Percentiles rank a stretch among this genome's conserved stretches.
phyloP scores from a whole-genome alignment of 306 rosid genomes.

The Herpetospermum pedunculosum region DNA sequence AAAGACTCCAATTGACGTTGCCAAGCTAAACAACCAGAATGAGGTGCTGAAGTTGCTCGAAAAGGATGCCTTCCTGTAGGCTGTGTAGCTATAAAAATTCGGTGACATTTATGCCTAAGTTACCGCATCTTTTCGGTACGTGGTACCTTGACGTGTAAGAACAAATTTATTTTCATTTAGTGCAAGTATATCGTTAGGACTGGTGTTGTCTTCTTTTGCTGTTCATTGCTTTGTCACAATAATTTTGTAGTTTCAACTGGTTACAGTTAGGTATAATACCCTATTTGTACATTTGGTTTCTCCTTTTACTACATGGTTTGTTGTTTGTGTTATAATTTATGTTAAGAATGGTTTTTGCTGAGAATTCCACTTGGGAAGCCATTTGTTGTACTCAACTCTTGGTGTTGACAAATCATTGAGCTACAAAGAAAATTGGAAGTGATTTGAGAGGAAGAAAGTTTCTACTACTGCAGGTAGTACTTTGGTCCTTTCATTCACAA shows the following conservation, averaged over 20 bases:
- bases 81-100: not conserved
- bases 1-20: slow-evolving; percentile 95
- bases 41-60: slow-evolving; percentile 89
- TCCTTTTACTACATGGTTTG: not conserved
- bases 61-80: slow-evolving; percentile 94
- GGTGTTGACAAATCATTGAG: too few relatives aligned
- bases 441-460: too few relatives aligned
- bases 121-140: not conserved
- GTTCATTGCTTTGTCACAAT: not conserved
- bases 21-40: slow-evolving; percentile 82
- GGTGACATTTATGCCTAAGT: not conserved
- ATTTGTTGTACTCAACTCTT: too few relatives aligned
- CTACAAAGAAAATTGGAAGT: too few relatives aligned
- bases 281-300: slow-evolving; percentile 7
- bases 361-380: not conserved
- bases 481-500: too few relatives aligned
- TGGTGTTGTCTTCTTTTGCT: not conserved
- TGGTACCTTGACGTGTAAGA: not conserved
- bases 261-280: not conserved
- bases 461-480: too few relatives aligned
- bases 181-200: slow-evolving; percentile 2
- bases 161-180: not conserved
- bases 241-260: slow-evolving; percentile 1
- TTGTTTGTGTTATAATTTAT: not conserved
- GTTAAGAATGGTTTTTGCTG: not conserved